Evolutionary conservation across 2,329 filamentous ascomycete species (phyloP), one percentile per base, ranked within the genome.

Genomic region (Botrytis elliptica): DNA sequence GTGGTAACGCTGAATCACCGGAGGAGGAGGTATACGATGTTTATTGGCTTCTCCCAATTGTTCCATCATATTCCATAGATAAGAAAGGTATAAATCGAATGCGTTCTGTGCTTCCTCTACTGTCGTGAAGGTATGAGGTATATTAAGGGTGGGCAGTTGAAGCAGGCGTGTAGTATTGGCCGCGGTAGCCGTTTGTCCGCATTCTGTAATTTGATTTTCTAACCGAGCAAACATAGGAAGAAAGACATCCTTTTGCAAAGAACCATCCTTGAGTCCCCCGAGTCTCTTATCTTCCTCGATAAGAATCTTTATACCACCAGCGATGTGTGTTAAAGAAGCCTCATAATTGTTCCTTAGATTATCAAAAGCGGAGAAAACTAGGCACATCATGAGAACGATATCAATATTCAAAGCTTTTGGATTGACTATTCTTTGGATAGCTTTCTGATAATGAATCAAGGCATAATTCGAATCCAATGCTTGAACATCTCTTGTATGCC

Each of bases 201-300:
- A 20, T 38, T 70, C 60, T 57, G 60, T 65, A 33, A 71, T 49
- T 65, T 71, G 59, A 25, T 55, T 71, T 29, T 65, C 59, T 29
- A 71, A 55, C n/a, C 59, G 33, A 22, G 64, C 59, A 71, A 71
- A 71, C 36, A 71, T 44, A 42, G 60, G 70, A 65, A 71, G 44
- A 6, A 71, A 65, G 25, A 65, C 16, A 25, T 71, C 44, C 38
- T 65, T 65, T 10, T 65, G 59, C n/a, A 65, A 29, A n/a, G 60
- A 57, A 36, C 46, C 60, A 40, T 52, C 59, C 14, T 33, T 42
- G 14, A 57, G 44, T 20, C 70, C 46, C 16, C 70, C 59, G 10
- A 33, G 38, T 33, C 25, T 55, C 16, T 22, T 71, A 33, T 65
- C 59, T 22, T 36, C 38, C 18, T 65, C 44, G 14, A 55, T 20